Evolutionary conservation across 257 asterid species (phyloP).

Genomic region (Solanum arcanum): DNA sequence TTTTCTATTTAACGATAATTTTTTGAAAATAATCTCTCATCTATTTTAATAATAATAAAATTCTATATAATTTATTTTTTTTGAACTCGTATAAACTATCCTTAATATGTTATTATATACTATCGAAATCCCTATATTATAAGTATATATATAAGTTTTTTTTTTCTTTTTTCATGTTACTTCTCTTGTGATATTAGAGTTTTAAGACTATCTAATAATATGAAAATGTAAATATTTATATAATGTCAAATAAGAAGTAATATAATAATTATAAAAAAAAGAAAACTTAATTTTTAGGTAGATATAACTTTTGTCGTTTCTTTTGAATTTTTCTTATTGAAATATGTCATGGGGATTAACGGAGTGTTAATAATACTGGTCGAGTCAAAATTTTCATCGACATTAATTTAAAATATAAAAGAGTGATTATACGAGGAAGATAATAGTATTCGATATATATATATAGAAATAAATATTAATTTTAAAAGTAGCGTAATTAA

Average conservation of each 20-base stretch:
- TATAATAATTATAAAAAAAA: no score
- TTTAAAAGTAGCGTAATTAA: not conserved
- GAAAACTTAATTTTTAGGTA: not conserved
- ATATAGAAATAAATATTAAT: not conserved
- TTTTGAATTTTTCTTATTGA: not conserved
- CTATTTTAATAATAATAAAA: no score
- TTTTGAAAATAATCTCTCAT: no score
- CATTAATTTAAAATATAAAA: not conserved
- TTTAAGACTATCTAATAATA: not conserved
- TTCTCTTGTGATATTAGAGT: not conserved
- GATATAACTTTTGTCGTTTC: not conserved
- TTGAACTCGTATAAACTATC: accelerated
- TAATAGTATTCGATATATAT: not conserved
- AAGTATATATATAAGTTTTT: no score
- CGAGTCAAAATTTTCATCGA: accelerated
- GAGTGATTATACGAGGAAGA: not conserved
- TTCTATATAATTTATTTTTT: no score
- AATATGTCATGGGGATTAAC: not conserved
- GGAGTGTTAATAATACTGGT: not conserved
- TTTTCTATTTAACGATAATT: accelerated
- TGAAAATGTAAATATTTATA: no score
- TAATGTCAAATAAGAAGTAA: no score
- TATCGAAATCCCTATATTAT: not conserved
- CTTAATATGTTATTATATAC: no score
- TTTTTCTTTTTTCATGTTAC: not conserved